Evolutionary conservation across 129 eudicot species (phyloP).

Genomic region (Centella asiatica): DNA sequence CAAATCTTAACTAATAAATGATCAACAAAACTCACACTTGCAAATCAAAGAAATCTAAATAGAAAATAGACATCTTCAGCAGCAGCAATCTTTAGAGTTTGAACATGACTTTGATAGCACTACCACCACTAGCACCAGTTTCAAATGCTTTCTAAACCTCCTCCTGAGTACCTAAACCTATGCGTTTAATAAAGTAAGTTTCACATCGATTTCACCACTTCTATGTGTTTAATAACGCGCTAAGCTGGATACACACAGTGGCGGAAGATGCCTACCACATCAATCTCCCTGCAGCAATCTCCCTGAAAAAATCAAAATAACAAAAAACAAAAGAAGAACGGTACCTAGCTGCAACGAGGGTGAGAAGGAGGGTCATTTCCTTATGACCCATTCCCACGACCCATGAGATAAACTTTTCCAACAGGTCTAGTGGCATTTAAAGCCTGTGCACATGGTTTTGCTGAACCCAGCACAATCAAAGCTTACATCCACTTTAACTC

Average conservation of each 20-base stretch:
- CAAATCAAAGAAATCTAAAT: too few relatives aligned
- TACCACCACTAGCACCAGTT: conserved; percentile 37
- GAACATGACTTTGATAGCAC: too few relatives aligned
- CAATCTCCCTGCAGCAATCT: too few relatives aligned
- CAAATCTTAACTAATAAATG: too few relatives aligned
- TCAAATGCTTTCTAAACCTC: conserved; percentile 41
- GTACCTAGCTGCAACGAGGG: conserved; percentile 40
- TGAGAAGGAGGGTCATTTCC: conserved; percentile 35
- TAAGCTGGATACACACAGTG: too few relatives aligned
- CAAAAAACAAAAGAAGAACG: conserved; percentile 30
- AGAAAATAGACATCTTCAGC: too few relatives aligned
- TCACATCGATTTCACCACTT: conserved; percentile 37
- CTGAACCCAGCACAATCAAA: too few relatives aligned
- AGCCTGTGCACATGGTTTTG: conserved; percentile 39
- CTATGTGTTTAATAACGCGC: too few relatives aligned
- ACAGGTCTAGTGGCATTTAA: conserved; percentile 31
- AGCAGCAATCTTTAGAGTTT: too few relatives aligned
- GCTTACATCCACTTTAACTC: conserved; percentile 22
- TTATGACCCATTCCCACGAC: conserved; percentile 42
- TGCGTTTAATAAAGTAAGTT: conserved; percentile 33
- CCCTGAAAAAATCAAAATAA: too few relatives aligned
- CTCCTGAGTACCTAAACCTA: conserved; percentile 36
- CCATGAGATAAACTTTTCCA: conserved; percentile 36
- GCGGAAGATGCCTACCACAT: too few relatives aligned
- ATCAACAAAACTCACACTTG: too few relatives aligned